Evolutionary conservation across 2,329 filamentous ascomycete species (phyloP).

Genomic region (Periconia sp.): DNA sequence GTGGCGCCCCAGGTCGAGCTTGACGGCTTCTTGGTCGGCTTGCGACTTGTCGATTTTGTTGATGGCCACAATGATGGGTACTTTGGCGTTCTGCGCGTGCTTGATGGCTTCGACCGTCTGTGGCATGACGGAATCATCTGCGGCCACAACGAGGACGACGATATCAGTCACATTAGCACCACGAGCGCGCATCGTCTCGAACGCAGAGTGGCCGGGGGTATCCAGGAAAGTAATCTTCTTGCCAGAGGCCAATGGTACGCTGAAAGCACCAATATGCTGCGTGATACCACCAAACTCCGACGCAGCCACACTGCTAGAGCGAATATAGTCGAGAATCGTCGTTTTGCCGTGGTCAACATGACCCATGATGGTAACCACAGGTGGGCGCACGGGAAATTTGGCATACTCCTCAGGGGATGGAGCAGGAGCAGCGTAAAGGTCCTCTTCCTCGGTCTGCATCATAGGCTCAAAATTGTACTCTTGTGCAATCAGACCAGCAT

Average conservation of each 20-base stretch:
- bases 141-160: constrained; percentile 91
- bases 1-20: constrained; percentile 79
- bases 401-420: constrained; percentile 63
- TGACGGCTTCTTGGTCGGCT: constrained; percentile 78
- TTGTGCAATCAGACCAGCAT: constrained; percentile 83
- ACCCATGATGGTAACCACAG: constrained; percentile 98
- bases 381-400: constrained; percentile 72
- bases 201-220: constrained; percentile 93
- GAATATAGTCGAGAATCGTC: constrained; percentile 88
- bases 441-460: constrained; percentile 66
- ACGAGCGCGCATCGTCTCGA: constrained; percentile 91
- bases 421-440: constrained; percentile 65
- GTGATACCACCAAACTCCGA: constrained; percentile 96
- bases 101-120: constrained; percentile 96
- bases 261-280: constrained; percentile 97
- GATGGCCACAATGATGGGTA: constrained; percentile 96
- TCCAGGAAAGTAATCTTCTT: constrained; percentile 96
- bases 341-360: constrained; percentile 99
- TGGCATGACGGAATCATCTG: constrained; percentile 95
- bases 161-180: constrained; percentile 97
- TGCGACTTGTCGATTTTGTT: constrained; percentile 95
- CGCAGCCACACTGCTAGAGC: constrained; percentile 88
- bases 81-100: constrained; percentile 81
- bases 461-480: constrained; percentile 92
- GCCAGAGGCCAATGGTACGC: constrained; percentile 77